Conservation (phyloP, 2,329 filamentous ascomycete genomes). For the Ophiostoma triangulosporum region DNA sequence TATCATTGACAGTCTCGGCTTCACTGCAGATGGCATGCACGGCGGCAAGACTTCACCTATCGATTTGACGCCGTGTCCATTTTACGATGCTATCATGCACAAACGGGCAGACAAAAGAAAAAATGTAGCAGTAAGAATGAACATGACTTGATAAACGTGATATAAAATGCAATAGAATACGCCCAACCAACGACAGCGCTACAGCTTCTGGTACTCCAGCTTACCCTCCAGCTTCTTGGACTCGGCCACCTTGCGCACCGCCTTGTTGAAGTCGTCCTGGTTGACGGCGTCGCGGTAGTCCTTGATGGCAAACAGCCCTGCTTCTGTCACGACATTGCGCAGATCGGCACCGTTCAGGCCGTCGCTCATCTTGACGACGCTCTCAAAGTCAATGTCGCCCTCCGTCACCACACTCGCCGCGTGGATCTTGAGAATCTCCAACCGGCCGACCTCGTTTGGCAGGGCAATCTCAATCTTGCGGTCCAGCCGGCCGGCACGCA, state of each 20-base stretch:
- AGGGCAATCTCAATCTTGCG: constrained; percentile 96
- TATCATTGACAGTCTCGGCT: no score
- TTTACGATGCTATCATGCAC: no score
- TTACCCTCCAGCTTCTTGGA: constrained; percentile 98
- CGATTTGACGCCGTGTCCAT: no score
- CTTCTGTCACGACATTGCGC: constrained; percentile 95
- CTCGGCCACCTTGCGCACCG: constrained; percentile 92
- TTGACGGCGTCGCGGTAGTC: constrained; percentile 92
- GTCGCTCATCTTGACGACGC: constrained; percentile 99
- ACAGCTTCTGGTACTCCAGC: constrained; percentile 93
- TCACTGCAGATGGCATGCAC: no score
- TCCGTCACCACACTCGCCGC: constrained; percentile 73
- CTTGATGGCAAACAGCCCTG: constrained; percentile 97
- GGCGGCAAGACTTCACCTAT: no score
- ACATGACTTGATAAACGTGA: not conserved
- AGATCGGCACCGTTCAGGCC: constrained; percentile 95
- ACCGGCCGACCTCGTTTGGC: constrained; percentile 87
- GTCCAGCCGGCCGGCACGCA: constrained; percentile 86
- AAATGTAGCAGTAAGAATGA: no score
- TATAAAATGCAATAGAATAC: no score
- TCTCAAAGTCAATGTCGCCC: constrained; percentile 96
- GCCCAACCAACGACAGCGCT: constrained; percentile 21
- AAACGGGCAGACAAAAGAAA: no score
- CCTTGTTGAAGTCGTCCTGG: constrained; percentile 99
- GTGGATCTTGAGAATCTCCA: constrained; percentile 98